Percentiles rank a stretch among this genome's conserved stretches.
These are phyloP conservation scores for Fusarium gaditjirri DNA, from an alignment of 2,329 filamentous ascomycete species.

Conservation along the genomic window DNA sequence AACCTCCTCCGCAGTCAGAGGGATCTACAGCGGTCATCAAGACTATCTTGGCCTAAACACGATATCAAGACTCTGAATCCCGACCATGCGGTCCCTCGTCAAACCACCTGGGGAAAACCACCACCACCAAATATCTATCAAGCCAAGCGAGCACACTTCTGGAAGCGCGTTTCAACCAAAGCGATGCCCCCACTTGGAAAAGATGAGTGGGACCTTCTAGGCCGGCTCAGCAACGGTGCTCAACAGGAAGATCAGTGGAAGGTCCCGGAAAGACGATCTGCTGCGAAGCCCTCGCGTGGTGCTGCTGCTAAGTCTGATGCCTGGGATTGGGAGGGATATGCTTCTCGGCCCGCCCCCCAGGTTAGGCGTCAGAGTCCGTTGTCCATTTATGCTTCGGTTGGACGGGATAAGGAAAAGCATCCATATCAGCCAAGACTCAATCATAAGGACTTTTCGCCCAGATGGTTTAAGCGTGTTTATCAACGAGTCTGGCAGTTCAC, in stretches of 20 bases:
- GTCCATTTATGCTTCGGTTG: constrained; percentile 38
- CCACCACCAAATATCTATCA: constrained; percentile 52
- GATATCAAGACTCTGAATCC: constrained; percentile 50
- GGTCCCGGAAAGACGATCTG: constrained; percentile 49
- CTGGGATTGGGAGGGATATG: constrained; percentile 59
- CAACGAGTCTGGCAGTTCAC: constrained; percentile 57
- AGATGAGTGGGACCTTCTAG: constrained; percentile 67
- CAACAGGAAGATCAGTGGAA: constrained; percentile 51
- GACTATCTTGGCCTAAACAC: constrained; percentile 42
- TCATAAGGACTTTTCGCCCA: constrained; percentile 49
- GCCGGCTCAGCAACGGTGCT: constrained; percentile 56
- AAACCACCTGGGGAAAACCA: constrained; percentile 62
- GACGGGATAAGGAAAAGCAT: constrained; percentile 46
- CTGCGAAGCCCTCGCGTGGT: constrained; percentile 19
- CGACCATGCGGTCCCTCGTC: constrained; percentile 50
- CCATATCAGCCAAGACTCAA: constrained; percentile 51
- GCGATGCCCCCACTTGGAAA: constrained; percentile 64
- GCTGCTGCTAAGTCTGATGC: neutral
- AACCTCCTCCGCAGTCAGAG: constrained; percentile 56
- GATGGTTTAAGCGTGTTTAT: constrained; percentile 62
- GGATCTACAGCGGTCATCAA: constrained; percentile 43
- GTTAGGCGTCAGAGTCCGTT: constrained; percentile 53
- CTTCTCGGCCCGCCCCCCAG: constrained; percentile 50
- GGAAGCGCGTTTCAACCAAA: constrained; percentile 56
- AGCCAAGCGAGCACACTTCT: constrained; percentile 60